These are phyloP conservation scores for Fusarium decemcellulare DNA, from an alignment of 2,329 filamentous ascomycete genomes.

Conservation along the genomic window DNA sequence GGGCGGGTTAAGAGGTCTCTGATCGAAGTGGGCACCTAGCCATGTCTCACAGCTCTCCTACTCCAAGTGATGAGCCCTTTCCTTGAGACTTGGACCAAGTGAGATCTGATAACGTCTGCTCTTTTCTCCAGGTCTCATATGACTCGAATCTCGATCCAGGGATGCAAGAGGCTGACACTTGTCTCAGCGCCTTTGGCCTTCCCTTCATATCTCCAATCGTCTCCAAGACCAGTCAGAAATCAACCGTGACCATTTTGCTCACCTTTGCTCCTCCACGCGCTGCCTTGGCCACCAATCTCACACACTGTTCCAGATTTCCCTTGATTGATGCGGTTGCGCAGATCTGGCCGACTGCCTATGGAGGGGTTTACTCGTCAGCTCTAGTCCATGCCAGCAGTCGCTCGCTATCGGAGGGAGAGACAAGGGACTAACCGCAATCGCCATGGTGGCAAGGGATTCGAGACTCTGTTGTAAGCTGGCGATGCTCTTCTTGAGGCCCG, in stretches of 20 bases:
- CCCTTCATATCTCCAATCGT: background rate
- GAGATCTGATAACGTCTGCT: slow-evolving; percentile 15
- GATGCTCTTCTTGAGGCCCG: background rate
- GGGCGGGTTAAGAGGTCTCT: slow-evolving; percentile 19
- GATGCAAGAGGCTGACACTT: slow-evolving; percentile 23
- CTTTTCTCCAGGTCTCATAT: background rate
- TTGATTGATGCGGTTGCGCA: slow-evolving; percentile 85
- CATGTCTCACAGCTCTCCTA: slow-evolving; percentile 37
- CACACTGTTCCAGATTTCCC: slow-evolving; percentile 86
- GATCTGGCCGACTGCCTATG: slow-evolving; percentile 90
- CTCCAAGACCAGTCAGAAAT: slow-evolving; percentile 13
- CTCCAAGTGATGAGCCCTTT: too few relatives aligned
- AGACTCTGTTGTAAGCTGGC: too few relatives aligned
- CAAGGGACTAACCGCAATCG: slow-evolving; percentile 45
- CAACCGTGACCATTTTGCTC: slow-evolving; percentile 29
- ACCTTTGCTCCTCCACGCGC: slow-evolving; percentile 84
- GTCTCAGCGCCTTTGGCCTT: background rate
- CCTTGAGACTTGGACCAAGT: slow-evolving; percentile 4
- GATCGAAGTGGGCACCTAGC: slow-evolving; percentile 22
- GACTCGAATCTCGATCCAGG: slow-evolving; percentile 33
- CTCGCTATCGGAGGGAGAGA: background rate
- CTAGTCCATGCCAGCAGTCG: slow-evolving; percentile 18
- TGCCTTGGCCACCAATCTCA: slow-evolving; percentile 79
- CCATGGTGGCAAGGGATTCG: slow-evolving; percentile 29
- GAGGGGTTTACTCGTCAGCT: slow-evolving; percentile 18